Evolutionary conservation across 257 asterid genomes (phyloP).

Genomic region (Capsicum pubescens): DNA sequence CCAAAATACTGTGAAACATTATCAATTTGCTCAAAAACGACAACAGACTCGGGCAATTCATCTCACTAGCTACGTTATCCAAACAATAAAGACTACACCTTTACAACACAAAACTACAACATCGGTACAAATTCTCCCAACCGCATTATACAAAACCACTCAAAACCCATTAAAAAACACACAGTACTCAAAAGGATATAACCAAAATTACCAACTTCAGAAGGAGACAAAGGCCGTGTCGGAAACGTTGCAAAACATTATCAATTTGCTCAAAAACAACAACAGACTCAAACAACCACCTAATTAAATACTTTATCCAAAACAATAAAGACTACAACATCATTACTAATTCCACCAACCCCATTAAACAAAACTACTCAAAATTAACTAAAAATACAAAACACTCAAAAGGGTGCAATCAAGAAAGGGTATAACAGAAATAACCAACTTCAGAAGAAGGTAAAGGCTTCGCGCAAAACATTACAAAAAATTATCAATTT

Average conservation of each 20-base stretch:
- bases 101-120: not conserved
- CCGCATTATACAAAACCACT: not conserved
- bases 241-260: too few species aligned
- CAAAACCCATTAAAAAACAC: not conserved
- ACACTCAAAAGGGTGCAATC: too few species aligned
- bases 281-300: too few species aligned
- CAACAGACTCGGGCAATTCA: not conserved
- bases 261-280: not conserved
- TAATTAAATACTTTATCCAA: not conserved
- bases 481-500: not conserved
- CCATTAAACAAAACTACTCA: too few species aligned
- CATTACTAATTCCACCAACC: too few species aligned
- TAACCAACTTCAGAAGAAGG: conserved; percentile 40
- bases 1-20: not conserved
- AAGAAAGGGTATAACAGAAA: too few species aligned
- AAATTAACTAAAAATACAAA: too few species aligned
- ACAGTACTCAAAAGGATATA: not conserved
- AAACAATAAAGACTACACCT: not conserved
- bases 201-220: conserved; percentile 55
- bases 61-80: not conserved
- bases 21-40: not conserved
- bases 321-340: too few species aligned
- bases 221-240: too few species aligned
- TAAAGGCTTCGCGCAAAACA: conserved; percentile 56
- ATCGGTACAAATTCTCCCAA: not conserved